A percentile compares a stretch with the other conserved stretches of the same genome.
Conservation (phyloP, 345 rosid species). For the Populus tremula region DNA sequence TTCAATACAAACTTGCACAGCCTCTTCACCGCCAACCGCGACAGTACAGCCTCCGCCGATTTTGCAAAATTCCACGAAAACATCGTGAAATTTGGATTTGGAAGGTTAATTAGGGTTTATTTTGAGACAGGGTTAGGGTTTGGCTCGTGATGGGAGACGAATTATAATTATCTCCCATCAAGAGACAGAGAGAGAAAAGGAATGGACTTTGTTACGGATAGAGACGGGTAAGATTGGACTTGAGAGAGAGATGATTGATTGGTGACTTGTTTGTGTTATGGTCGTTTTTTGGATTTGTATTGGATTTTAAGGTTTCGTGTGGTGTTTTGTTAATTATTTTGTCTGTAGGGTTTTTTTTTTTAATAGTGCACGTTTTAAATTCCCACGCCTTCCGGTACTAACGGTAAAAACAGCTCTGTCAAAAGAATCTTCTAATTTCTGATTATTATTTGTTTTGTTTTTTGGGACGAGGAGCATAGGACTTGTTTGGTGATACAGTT, state of each 20-base stretch:
- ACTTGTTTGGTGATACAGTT: no score
- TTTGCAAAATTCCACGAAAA: constrained; percentile 59
- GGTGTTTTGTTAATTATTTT: no score
- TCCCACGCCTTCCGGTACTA: no score
- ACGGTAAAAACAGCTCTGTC: no score
- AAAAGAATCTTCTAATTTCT: no score
- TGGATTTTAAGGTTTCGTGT: no score
- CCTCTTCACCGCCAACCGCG: constrained; percentile 88
- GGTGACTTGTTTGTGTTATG: not conserved
- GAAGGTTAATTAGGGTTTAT: no score
- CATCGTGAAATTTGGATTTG: constrained; percentile 22
- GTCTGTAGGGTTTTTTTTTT: no score
- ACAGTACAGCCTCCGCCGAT: constrained; percentile 72
- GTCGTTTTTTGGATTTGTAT: no score
- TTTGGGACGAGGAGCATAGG: no score
- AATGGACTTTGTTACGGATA: not conserved
- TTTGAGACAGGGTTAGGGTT: constrained; percentile 8
- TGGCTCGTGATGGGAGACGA: constrained; percentile 20
- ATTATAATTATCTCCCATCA: constrained; percentile 11
- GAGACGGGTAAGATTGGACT: not conserved
- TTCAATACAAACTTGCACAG: constrained; percentile 74
- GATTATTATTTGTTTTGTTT: no score
- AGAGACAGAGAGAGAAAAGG: constrained; percentile 5
- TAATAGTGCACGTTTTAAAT: no score
- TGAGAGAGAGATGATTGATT: not conserved